These are phyloP conservation scores for Verticillium longisporum DNA, from an alignment of 2,329 filamentous ascomycete species.

Conservation along the genomic window DNA sequence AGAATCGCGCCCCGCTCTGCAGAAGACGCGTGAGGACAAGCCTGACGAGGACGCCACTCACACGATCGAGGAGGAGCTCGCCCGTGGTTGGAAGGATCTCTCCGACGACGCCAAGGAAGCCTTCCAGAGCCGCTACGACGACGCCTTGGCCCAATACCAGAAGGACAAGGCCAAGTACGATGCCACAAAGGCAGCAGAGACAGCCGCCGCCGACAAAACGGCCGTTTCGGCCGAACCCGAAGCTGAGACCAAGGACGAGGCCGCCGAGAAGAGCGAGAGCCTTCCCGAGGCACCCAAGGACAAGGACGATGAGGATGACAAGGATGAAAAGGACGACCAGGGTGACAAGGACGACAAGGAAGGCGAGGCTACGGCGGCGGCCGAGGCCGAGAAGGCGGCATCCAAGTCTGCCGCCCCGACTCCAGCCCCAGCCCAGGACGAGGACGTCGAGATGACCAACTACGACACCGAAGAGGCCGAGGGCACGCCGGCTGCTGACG, in stretches of 20 bases:
- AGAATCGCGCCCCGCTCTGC: constrained; percentile 36
- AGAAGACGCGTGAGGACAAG: constrained; percentile 1
- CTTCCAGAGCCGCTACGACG: constrained; percentile 35
- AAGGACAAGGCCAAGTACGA: constrained; percentile 28
- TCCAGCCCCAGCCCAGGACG: constrained; percentile 28
- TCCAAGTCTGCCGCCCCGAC: constrained; percentile 9
- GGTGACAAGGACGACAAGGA: constrained; percentile 1
- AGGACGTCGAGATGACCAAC: constrained; percentile 42
- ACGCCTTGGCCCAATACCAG: constrained; percentile 31
- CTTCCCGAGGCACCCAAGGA: constrained; percentile 12
- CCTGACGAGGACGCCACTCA: constrained; percentile 29
- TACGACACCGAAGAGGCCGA: constrained; percentile 32
- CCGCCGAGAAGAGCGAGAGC: constrained; percentile 12
- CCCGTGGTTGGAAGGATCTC: constrained; percentile 48
- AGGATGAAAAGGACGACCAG: constrained; percentile 8
- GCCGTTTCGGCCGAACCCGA: constrained; percentile 20
- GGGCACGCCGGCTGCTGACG: constrained; percentile 5
- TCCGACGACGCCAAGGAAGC: constrained; percentile 41
- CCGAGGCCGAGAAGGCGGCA: neutral
- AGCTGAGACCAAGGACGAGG: constrained; percentile 13
- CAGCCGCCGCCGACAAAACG: constrained; percentile 4
- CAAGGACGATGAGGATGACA: constrained; percentile 10
- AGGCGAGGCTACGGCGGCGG: constrained; percentile 3
- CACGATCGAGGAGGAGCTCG: constrained; percentile 47
- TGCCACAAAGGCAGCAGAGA: constrained; percentile 13